Evolutionary conservation across 768 basidiomycete genomes (phyloP).

Genomic region (Calocybe gangraenosa): DNA sequence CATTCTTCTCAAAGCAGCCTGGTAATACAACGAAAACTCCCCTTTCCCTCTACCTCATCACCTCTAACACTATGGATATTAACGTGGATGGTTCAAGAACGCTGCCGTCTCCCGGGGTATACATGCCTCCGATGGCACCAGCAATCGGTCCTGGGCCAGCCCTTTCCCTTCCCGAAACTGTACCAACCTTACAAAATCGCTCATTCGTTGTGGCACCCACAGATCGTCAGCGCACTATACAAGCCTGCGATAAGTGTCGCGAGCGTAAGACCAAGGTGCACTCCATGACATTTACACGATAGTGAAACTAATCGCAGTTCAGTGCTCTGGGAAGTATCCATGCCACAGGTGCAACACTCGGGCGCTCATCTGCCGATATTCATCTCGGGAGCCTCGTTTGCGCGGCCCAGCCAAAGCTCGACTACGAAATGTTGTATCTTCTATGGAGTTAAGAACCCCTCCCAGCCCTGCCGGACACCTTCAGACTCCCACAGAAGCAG

Average conservation of each 20-base stretch:
- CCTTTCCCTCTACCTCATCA: slow-evolving; percentile 7
- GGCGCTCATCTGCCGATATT: slow-evolving; percentile 49
- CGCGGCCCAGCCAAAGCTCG: slow-evolving; percentile 28
- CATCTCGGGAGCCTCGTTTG: slow-evolving; percentile 31
- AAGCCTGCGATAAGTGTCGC: slow-evolving; percentile 56
- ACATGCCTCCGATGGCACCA: neutral
- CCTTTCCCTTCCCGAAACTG: slow-evolving; percentile 12
- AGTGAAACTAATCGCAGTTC: neutral
- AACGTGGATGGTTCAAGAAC: too few species aligned
- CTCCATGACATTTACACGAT: neutral
- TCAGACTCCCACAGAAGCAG: slow-evolving; percentile 3
- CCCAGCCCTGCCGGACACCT: slow-evolving; percentile 8
- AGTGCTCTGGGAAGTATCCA: slow-evolving; percentile 60
- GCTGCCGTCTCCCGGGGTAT: too few species aligned
- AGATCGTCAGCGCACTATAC: slow-evolving; percentile 40
- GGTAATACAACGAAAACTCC: slow-evolving; percentile 14
- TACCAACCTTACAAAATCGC: slow-evolving; percentile 10
- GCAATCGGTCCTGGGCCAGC: neutral
- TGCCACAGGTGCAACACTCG: slow-evolving; percentile 47
- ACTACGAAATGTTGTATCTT: slow-evolving; percentile 22
- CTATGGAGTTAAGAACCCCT: slow-evolving; percentile 18
- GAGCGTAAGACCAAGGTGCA: slow-evolving; percentile 55
- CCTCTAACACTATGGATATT: neutral
- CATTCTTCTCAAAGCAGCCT: slow-evolving; percentile 1
- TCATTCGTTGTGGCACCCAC: slow-evolving; percentile 15